Percentiles rank a stretch among this genome's conserved stretches.
Conservation (phyloP, 805 yeast genomes). For the Crinitomyces ghanaensis region DNA sequence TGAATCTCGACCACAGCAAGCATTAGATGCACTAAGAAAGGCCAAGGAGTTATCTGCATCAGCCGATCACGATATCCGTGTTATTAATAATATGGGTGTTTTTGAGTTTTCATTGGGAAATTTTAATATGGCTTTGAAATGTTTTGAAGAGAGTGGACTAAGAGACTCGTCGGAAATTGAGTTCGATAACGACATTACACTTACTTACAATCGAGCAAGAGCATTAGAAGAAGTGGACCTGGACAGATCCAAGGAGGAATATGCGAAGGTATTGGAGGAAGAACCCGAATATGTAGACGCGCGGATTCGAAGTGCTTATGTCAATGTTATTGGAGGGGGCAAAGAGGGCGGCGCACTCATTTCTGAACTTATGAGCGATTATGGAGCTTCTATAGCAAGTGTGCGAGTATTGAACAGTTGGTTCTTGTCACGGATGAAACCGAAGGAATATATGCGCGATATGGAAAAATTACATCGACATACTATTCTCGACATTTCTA, state of each 20-base stretch:
- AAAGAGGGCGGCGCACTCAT: slow-evolving; percentile 39
- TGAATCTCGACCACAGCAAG: too few relatives aligned
- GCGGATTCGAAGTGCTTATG: slow-evolving; percentile 54
- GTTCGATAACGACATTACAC: slow-evolving; percentile 30
- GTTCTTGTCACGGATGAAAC: slow-evolving; percentile 43
- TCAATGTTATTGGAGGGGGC: slow-evolving; percentile 36
- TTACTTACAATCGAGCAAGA: slow-evolving; percentile 69
- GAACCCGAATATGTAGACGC: slow-evolving; percentile 70
- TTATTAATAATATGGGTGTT: slow-evolving; percentile 78
- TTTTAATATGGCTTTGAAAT: slow-evolving; percentile 39
- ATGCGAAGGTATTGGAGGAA: slow-evolving; percentile 42
- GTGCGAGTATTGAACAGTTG: slow-evolving; percentile 88
- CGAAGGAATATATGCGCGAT: slow-evolving; percentile 39
- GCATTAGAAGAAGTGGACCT: slow-evolving; percentile 39
- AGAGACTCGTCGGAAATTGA: neutral
- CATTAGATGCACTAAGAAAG: too few relatives aligned
- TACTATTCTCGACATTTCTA: slow-evolving; percentile 66
- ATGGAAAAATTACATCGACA: slow-evolving; percentile 72
- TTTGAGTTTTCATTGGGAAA: slow-evolving; percentile 59
- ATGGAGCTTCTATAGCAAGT: slow-evolving; percentile 59
- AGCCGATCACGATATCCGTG: slow-evolving; percentile 33
- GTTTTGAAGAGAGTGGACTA: slow-evolving; percentile 5
- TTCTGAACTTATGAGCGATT: slow-evolving; percentile 39
- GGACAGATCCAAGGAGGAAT: slow-evolving; percentile 32
- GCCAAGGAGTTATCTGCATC: too few relatives aligned